Conservation (phyloP, 2,329 filamentous ascomycete species). For the Aspergillus calidoustus region DNA sequence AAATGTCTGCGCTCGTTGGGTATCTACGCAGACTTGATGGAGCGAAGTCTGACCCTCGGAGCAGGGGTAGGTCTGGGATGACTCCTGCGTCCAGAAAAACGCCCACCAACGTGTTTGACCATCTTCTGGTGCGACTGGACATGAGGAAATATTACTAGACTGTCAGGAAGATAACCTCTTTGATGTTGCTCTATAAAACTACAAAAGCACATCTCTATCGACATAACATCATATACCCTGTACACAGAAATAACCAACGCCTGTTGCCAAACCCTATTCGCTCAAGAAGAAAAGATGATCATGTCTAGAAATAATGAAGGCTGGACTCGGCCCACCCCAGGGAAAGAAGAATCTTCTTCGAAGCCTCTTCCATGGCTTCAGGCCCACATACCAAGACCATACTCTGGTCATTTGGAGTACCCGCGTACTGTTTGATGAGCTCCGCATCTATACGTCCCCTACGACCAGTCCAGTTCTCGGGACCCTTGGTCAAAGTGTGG, state of each 20-base stretch:
- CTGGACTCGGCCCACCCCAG: conserved; percentile 75
- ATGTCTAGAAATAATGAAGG: conserved; percentile 71
- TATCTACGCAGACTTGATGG: conserved; percentile 70
- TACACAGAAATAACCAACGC: conserved; percentile 9
- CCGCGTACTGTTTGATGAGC: conserved; percentile 63
- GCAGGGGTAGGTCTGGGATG: conserved; percentile 30
- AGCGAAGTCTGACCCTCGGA: conserved; percentile 57
- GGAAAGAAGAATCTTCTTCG: conserved; percentile 59
- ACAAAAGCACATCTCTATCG: conserved; percentile 9
- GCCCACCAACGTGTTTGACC: conserved; percentile 66
- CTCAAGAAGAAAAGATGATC: background rate
- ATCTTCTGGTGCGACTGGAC: conserved; percentile 71
- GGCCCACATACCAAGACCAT: conserved; percentile 83
- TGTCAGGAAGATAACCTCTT: background rate
- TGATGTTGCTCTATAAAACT: background rate
- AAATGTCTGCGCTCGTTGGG: conserved; percentile 73
- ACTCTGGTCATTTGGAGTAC: conserved; percentile 50
- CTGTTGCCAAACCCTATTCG: background rate
- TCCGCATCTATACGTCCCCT: conserved; percentile 68
- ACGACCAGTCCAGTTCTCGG: conserved; percentile 68
- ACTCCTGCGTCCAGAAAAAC: conserved; percentile 38
- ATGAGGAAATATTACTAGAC: conserved; percentile 68
- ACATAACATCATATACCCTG: conserved; percentile 3
- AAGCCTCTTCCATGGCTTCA: conserved; percentile 71
- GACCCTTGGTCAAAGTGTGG: conserved; percentile 70